These are phyloP conservation scores for Pythium plurisporium DNA, from an alignment of 352 stramenopile genomes.

Conservation along the genomic window DNA sequence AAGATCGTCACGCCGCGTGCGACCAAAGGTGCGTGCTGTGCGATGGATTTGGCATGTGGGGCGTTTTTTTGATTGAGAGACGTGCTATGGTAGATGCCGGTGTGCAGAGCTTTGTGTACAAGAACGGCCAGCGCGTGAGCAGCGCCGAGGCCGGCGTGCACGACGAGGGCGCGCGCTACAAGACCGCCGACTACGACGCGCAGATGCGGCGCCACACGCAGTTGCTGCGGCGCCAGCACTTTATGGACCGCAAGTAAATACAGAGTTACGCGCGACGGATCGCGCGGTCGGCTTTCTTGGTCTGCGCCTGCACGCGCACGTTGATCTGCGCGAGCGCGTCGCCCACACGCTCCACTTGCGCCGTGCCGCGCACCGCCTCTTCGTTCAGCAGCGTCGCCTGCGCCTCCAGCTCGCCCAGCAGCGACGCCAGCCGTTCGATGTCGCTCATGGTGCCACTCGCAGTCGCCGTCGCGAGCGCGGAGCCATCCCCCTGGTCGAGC, in stretches of 20 bases:
- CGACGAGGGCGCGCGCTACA: constrained; percentile 62
- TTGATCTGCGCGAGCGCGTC: constrained; percentile 63
- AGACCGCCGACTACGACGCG: constrained; percentile 63
- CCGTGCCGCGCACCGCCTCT: constrained; percentile 59
- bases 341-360: constrained; percentile 72
- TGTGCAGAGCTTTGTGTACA: constrained; percentile 79
- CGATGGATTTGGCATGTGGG: neutral
- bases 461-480: neutral
- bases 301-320: constrained; percentile 64
- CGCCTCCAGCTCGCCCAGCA: constrained; percentile 64
- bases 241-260: constrained; percentile 68
- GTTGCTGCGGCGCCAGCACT: constrained; percentile 78
- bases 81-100: no score
- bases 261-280: constrained; percentile 18
- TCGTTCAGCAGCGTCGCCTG: constrained; percentile 64
- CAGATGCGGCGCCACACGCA: constrained; percentile 72
- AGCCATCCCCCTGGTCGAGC: neutral
- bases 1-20: constrained; percentile 82
- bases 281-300: constrained; percentile 47
- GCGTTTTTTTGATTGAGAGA: neutral
- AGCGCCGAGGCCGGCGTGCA: constrained; percentile 21
- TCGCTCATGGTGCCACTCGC: constrained; percentile 33
- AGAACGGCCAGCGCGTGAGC: constrained; percentile 70
- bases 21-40: constrained; percentile 34
- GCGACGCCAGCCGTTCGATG: constrained; percentile 52